These are phyloP conservation scores for Petunia axillaris DNA, from an alignment of 257 asterid species.

Conservation along the genomic window DNA sequence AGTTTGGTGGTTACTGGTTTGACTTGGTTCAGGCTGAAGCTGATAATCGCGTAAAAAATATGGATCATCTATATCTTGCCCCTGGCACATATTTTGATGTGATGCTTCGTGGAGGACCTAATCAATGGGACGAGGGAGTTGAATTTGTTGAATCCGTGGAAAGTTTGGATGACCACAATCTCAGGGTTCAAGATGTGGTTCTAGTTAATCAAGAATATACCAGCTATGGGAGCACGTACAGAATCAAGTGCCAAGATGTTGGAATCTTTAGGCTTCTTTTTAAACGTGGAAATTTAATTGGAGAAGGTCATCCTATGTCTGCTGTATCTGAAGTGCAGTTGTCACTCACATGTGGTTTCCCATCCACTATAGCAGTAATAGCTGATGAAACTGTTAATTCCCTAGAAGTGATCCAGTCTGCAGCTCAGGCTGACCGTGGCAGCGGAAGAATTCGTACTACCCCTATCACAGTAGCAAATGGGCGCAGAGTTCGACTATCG, in stretches of 20 bases:
- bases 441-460: constrained; percentile 62
- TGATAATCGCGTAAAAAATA: constrained; percentile 49
- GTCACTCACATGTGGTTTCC: constrained; percentile 62
- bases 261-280: constrained; percentile 68
- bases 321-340: constrained; percentile 75
- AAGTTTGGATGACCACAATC: constrained; percentile 41
- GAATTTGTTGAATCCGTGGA: constrained; percentile 66
- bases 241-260: constrained; percentile 65
- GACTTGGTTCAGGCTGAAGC: constrained; percentile 54
- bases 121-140: constrained; percentile 73
- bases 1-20: constrained; percentile 90
- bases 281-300: constrained; percentile 84
- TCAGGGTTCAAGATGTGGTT: constrained; percentile 41
- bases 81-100: constrained; percentile 77
- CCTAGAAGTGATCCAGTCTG: constrained; percentile 56
- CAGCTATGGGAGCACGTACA: constrained; percentile 57
- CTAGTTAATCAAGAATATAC: constrained; percentile 44
- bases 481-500: constrained; percentile 76
- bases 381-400: constrained; percentile 74
- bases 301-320: constrained; percentile 72
- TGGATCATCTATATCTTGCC: constrained; percentile 64
- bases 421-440: constrained; percentile 67
- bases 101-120: constrained; percentile 87
- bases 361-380: constrained; percentile 69
- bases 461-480: constrained; percentile 81